These are phyloP conservation scores for Apiospora rasikravindrae DNA, from an alignment of 2,329 filamentous ascomycete species.

Conservation along the genomic window DNA sequence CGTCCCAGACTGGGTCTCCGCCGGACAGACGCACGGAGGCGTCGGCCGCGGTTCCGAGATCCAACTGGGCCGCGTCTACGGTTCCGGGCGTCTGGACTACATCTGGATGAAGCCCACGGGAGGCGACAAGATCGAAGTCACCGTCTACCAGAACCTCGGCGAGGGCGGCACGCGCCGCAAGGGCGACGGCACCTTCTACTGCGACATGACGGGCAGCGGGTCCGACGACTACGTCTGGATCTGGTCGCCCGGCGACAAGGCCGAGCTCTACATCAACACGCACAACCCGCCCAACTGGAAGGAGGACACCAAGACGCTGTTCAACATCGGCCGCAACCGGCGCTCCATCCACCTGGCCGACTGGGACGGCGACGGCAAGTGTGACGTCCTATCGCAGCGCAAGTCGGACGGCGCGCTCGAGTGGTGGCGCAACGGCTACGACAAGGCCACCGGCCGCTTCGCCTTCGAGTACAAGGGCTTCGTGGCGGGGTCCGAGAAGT, in stretches of 20 bases:
- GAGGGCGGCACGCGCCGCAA: constrained; percentile 8
- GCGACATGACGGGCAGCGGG: constrained; percentile 19
- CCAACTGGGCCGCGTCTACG: constrained; percentile 15
- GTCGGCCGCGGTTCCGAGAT: constrained; percentile 11
- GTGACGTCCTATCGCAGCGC: constrained; percentile 18
- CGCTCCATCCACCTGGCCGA: constrained; percentile 20
- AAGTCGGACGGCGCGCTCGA: constrained; percentile 18
- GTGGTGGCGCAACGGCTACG: constrained; percentile 20
- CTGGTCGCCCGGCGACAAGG: constrained; percentile 18
- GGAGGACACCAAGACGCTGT: constrained; percentile 10
- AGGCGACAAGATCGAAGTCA: constrained; percentile 11
- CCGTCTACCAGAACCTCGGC: constrained; percentile 17
- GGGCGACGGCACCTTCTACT: constrained; percentile 15
- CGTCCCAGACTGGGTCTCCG: background rate
- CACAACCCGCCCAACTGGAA: constrained; percentile 20
- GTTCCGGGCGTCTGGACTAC: constrained; percentile 11
- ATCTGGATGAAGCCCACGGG: constrained; percentile 18
- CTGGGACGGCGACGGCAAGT: constrained; percentile 20
- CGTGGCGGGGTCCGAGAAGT: background rate
- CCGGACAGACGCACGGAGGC: background rate
- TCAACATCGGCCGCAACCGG: constrained; percentile 18
- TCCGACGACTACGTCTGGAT: constrained; percentile 19
- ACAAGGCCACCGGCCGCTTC: constrained; percentile 16
- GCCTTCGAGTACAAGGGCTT: constrained; percentile 16
- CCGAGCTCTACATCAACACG: constrained; percentile 17